Base-by-base conservation (phyloP, 805 yeast species). In the Cyberlindnera misumaiensis region DNA sequence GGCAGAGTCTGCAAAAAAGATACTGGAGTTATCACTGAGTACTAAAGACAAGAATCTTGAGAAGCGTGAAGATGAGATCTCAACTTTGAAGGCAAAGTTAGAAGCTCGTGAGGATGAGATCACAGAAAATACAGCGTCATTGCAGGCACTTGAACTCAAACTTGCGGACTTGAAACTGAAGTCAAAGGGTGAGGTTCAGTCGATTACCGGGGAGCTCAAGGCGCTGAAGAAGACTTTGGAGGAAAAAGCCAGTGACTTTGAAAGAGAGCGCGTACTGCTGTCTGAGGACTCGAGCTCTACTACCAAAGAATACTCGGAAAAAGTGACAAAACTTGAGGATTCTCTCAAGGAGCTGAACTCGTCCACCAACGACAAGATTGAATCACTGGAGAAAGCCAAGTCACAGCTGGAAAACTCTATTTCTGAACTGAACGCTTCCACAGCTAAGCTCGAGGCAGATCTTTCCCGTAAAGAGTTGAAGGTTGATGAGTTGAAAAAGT, bases 221-320 rank as follows among this genome's bases (percentile, higher is more conserved):
- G 33, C 41, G 0, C 47, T 69, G 31, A 60, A 62, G 20, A 44
- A 52, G 1, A 63, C 65, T 2, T 45, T 74, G 31, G 60, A 59
- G 14, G 46, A 47, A 14, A 74, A 70, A 43, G 47, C 48, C 1
- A 43, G 55, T 30, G 78, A 70, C 31, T 66, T 75, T 42, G 81
- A 75, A 34, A 63, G 62, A 26, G 81, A 75, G 47, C 59, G 81
- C 39, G 60, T 56, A 11, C 55, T 70, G 47, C 51, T 73, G 11
- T 66, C 66, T 38, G 71, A 72, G 38, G 70, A 61, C 35, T 74
- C 82, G 0, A 76, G 72, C 40, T 62, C 73, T 0, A 60, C 70
- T 0, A 60, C 73, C 0, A 64, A 69, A 44, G 75, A 73, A 39
- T 74, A 73, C 45, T 60, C 70, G 10, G 70, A 66, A 24, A 71